Percentiles rank a stretch among this genome's conserved stretches.
phyloP scores from a whole-genome alignment of 163 green algal species.

The Chlorella variabilis region DNA sequence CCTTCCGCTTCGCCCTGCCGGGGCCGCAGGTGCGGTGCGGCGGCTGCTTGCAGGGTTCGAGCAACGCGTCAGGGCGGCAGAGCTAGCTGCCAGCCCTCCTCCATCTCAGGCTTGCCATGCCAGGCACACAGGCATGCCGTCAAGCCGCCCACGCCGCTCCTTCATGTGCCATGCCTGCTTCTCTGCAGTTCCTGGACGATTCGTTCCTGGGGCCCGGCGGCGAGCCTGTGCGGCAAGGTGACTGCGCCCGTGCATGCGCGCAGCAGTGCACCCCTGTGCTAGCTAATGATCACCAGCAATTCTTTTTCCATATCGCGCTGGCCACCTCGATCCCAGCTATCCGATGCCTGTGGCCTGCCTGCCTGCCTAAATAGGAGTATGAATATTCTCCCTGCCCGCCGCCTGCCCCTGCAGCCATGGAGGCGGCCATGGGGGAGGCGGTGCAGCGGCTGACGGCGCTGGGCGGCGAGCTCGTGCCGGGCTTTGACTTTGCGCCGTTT shows the following conservation, averaged over 20 bases:
- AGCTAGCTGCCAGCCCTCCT: too few relatives aligned
- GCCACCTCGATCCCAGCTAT: too few relatives aligned
- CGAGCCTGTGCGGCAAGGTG: slow-evolving; percentile 17
- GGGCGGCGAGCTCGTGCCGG: slow-evolving; percentile 56
- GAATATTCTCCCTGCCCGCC: not conserved
- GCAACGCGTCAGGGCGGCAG: too few relatives aligned
- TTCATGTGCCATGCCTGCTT: too few relatives aligned
- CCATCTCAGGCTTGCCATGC: too few relatives aligned
- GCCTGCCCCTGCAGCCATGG: slow-evolving; percentile 43
- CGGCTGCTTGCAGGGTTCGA: not conserved
- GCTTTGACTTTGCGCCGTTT: slow-evolving; percentile 78
- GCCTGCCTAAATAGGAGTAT: not conserved
- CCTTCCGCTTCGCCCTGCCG: slow-evolving; percentile 78
- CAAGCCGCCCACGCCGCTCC: too few relatives aligned
- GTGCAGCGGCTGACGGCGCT: slow-evolving; percentile 36
- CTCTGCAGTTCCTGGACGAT: slow-evolving; percentile 57
- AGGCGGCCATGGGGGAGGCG: slow-evolving; percentile 51
- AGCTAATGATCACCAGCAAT: too few relatives aligned
- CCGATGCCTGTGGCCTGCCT: too few relatives aligned
- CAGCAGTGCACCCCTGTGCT: too few relatives aligned
- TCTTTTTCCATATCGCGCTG: too few relatives aligned
- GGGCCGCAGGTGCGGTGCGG: not conserved
- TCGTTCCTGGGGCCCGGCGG: slow-evolving; percentile 67
- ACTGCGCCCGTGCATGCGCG: too few relatives aligned
- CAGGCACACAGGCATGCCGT: too few relatives aligned